Evolutionary conservation across 2,329 filamentous ascomycete species (phyloP).

Genomic region (Fusarium metavorans): DNA sequence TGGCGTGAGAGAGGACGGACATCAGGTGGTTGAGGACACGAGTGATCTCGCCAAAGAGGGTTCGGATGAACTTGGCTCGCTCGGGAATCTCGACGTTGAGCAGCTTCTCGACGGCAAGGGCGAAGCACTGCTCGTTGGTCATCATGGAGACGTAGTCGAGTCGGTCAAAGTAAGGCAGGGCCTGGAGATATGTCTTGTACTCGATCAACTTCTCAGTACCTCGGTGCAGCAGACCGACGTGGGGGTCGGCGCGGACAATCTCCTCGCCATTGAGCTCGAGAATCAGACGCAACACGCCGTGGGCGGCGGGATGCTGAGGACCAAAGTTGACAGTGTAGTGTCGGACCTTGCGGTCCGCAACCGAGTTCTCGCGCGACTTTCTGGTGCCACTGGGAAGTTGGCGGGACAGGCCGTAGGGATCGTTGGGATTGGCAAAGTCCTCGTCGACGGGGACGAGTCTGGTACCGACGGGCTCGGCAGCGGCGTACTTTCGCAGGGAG

Average conservation of each 20-base stretch:
- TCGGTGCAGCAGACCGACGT: conserved; percentile 95
- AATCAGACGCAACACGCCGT: conserved; percentile 97
- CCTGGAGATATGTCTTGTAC: conserved; percentile 99
- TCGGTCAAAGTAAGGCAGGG: conserved; percentile 97
- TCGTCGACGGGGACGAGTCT: conserved; percentile 74
- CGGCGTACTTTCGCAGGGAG: conserved; percentile 71
- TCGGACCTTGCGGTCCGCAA: conserved; percentile 83
- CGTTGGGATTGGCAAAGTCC: conserved; percentile 67
- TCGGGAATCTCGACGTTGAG: conserved; percentile 96
- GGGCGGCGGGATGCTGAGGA: conserved; percentile 96
- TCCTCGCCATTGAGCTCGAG: conserved; percentile 98
- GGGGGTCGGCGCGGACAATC: conserved; percentile 95
- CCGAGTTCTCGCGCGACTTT: conserved; percentile 61
- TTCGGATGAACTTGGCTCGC: conserved; percentile 96
- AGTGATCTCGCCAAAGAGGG: conserved; percentile 94
- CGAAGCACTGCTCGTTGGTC: conserved; percentile 99
- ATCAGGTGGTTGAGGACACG: conserved; percentile 96
- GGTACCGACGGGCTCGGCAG: conserved; percentile 64
- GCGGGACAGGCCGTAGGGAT: conserved; percentile 62
- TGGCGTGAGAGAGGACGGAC: conserved; percentile 96
- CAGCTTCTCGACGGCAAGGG: conserved; percentile 96
- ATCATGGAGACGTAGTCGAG: conserved; percentile 99
- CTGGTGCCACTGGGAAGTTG: conserved; percentile 57
- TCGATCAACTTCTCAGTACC: conserved; percentile 99
- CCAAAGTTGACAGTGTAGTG: conserved; percentile 99